These are phyloP conservation scores for Chenopodium suecicum DNA, from an alignment of 148 eudicot genomes.

Conservation along the genomic window DNA sequence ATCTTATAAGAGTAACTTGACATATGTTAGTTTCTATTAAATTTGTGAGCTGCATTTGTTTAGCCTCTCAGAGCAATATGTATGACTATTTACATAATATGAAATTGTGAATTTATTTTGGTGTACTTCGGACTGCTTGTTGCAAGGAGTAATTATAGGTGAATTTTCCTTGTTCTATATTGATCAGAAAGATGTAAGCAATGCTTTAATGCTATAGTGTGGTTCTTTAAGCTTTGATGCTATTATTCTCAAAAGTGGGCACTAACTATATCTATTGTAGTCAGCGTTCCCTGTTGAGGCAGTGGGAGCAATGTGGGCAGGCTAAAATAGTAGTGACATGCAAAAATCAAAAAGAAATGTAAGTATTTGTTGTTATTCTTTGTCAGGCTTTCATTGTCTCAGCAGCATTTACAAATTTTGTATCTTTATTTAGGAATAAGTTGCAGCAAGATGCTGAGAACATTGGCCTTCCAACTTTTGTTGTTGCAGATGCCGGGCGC, in stretches of 20 bases:
- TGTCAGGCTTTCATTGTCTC: slow-evolving; percentile 2
- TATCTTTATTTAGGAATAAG: slow-evolving; percentile 59
- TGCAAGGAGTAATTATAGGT: neutral
- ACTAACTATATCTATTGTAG: slow-evolving; percentile 41
- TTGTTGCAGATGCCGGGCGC: slow-evolving; percentile 97
- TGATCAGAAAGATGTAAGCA: slow-evolving; percentile 2
- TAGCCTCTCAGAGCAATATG: too few relatives aligned
- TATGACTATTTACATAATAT: too few relatives aligned
- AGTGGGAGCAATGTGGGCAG: slow-evolving; percentile 94
- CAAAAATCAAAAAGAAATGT: slow-evolving; percentile 97
- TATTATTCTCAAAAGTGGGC: neutral
- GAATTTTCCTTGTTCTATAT: neutral
- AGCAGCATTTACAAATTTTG: neutral
- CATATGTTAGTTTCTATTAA: too few relatives aligned
- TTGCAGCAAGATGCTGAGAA: slow-evolving; percentile 77
- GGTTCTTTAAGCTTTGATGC: slow-evolving; percentile 3
- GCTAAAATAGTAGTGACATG: slow-evolving; percentile 94
- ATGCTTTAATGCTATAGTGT: slow-evolving; percentile 1
- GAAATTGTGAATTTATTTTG: neutral
- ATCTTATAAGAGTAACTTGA: neutral
- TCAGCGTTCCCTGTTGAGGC: slow-evolving; percentile 68
- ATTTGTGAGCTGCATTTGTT: too few relatives aligned
- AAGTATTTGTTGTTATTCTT: slow-evolving; percentile 36
- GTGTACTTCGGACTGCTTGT: neutral
- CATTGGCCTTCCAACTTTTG: slow-evolving; percentile 89